Conservation (phyloP, 2,329 filamentous ascomycete species). For the Sarocladiaceae sp. region DNA sequence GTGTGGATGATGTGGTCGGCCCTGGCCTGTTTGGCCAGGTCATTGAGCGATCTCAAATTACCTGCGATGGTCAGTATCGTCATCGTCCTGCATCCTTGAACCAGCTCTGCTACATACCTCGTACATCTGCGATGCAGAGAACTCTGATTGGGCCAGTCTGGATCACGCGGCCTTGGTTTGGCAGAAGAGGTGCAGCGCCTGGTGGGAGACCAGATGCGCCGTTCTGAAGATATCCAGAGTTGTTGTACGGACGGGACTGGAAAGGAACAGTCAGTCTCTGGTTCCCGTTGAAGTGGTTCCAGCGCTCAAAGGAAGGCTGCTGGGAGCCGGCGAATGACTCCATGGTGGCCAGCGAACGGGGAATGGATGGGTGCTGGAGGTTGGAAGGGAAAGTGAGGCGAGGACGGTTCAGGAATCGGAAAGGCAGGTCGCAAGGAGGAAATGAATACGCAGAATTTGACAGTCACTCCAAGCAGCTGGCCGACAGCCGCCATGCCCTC, state of each 20-base stretch:
- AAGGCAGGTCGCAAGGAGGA: neutral
- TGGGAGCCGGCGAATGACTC: neutral
- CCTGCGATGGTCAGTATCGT: constrained; percentile 49
- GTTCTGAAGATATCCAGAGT: constrained; percentile 59
- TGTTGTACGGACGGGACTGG: constrained; percentile 43
- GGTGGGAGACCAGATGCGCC: constrained; percentile 51
- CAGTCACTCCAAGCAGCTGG: neutral
- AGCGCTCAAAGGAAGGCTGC: neutral
- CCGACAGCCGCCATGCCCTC: neutral
- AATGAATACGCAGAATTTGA: neutral
- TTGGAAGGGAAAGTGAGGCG: neutral
- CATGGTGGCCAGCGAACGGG: neutral
- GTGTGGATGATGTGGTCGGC: constrained; percentile 99
- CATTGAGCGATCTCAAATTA: constrained; percentile 92
- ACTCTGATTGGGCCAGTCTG: constrained; percentile 63
- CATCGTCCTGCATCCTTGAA: constrained; percentile 1
- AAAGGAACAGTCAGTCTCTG: constrained; percentile 17
- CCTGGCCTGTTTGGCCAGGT: constrained; percentile 88
- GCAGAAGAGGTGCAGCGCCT: constrained; percentile 60
- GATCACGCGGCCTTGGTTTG: constrained; percentile 63
- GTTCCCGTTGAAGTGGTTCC: neutral
- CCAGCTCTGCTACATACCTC: constrained; percentile 46
- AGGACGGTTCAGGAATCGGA: neutral
- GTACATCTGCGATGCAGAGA: constrained; percentile 67
- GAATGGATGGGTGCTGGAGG: neutral